phyloP scores from a whole-genome alignment of 768 basidiomycete species.

The Antrodiella citrinella region DNA sequence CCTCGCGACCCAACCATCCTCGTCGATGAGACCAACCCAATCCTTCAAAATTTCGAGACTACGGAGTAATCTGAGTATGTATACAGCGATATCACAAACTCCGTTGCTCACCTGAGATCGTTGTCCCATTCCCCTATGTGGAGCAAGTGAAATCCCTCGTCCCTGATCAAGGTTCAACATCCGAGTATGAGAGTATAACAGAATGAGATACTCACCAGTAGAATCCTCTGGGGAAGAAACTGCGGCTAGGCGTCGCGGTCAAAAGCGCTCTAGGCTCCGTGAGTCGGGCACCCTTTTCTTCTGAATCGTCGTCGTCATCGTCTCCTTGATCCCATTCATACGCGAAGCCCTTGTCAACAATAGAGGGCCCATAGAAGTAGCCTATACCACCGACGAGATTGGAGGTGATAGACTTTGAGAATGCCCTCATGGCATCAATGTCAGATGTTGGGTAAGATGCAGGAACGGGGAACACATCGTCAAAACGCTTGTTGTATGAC shows the following conservation, averaged over 20 bases:
- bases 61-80: background rate
- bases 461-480: constrained; percentile 59
- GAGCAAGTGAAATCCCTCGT: constrained; percentile 93
- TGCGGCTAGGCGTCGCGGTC: constrained; percentile 91
- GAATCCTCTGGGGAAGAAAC: constrained; percentile 96
- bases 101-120: constrained; percentile 52
- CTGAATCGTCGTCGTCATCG: constrained; percentile 40
- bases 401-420: constrained; percentile 85
- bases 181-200: background rate
- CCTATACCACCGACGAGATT: constrained; percentile 91
- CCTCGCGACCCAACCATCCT: constrained; percentile 91
- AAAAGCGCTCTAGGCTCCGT: constrained; percentile 72
- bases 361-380: constrained; percentile 88
- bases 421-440: constrained; percentile 46
- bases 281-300: constrained; percentile 49
- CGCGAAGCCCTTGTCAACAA: constrained; percentile 77
- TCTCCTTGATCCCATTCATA: constrained; percentile 87
- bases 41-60: constrained; percentile 84
- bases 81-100: background rate
- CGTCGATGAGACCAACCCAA: constrained; percentile 89
- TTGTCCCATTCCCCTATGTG: constrained; percentile 93
- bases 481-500: constrained; percentile 62
- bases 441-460: constrained; percentile 40
- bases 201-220: constrained; percentile 79
- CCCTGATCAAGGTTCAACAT: constrained; percentile 40